Evolutionary conservation across 306 rosid species (phyloP), one percentile per base, ranked within the genome.

Genomic region (Lathyrus aphaca): DNA sequence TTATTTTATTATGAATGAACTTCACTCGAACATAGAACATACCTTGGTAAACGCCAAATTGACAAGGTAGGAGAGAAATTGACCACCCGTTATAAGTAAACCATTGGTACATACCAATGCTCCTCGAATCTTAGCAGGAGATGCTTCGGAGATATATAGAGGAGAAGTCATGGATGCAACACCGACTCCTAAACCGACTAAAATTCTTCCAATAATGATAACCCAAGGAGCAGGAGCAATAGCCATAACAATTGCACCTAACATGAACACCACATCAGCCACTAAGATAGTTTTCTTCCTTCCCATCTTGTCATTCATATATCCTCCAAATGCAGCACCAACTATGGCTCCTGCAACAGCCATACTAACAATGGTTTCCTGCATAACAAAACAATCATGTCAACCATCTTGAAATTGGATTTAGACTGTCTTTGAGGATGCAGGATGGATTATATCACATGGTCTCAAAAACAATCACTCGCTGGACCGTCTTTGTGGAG

Each of bases 91-190:
- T 40, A 93, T 84, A 9, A 90, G 86, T 49, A 93, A 50, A 51
- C 84, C 88, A 54, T 93, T 93, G 55, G 83, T 85, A 39, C 90
- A 75, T 15, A 93, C 96, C 1, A 90, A 79, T 39, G 98, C 98
- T 25, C 98, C 98, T 82, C 96, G 76, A 35, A 90, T 82, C 79
- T 77, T 88, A 45, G 96, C 85, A n/a, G 96, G 96, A 40, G 96
- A 86, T 43, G 87, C 82, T 82, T 92, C 98, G 10, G 98, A 89
- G 43, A 92, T 92, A 74, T 92, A 92, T 1, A 92, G 81, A 5
- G 98, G 98, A 0, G 98, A 72, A 3, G 95, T 92, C 93, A 92
- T 90, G 61, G 98, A 89, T 14, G 93, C 96, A 88, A 90, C 88
- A 21, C 98, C 98, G 1, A 92, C 96, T 7, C 96, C 98, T 29